phyloP scores from a whole-genome alignment of 768 basidiomycete species.

The Heimioporus sp. region DNA sequence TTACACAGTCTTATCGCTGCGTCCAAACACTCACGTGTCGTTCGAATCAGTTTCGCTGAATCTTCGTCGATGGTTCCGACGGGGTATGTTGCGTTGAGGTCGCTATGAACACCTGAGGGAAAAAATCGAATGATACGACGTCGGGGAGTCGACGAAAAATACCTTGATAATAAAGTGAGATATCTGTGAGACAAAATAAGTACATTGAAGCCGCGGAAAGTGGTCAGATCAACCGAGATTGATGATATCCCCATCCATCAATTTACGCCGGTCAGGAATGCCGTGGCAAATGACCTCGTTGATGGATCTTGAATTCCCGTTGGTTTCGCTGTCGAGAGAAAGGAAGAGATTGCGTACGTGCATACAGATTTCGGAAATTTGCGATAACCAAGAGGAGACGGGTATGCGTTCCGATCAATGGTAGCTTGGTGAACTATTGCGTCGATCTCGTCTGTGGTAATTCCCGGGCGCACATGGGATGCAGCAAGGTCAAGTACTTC shows the following conservation, averaged over 20 bases:
- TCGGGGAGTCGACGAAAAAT: constrained; percentile 9
- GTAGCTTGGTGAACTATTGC: constrained; percentile 89
- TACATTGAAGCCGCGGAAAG: constrained; percentile 7
- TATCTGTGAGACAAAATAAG: constrained; percentile 50
- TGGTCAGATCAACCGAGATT: constrained; percentile 69
- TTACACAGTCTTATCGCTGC: constrained; percentile 91
- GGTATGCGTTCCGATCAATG: constrained; percentile 89
- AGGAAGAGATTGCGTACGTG: constrained; percentile 58
- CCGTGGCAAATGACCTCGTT: constrained; percentile 99
- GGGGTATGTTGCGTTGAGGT: constrained; percentile 91
- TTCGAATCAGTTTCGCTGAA: constrained; percentile 75
- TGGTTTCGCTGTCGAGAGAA: not conserved
- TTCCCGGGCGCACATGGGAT: constrained; percentile 80
- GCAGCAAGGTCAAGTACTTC: constrained; percentile 95
- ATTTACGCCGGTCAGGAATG: constrained; percentile 82
- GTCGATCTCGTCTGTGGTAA: constrained; percentile 95
- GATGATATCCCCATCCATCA: constrained; percentile 92
- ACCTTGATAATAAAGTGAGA: constrained; percentile 81
- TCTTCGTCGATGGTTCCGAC: constrained; percentile 85
- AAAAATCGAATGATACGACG: not conserved
- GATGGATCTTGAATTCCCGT: constrained; percentile 55
- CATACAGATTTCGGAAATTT: constrained; percentile 95
- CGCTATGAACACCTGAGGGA: constrained; percentile 77
- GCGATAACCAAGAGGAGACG: constrained; percentile 90
- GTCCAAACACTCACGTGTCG: constrained; percentile 80